phyloP scores from a whole-genome alignment of 805 yeast species.

The Scheffersomyces ergatensis region DNA sequence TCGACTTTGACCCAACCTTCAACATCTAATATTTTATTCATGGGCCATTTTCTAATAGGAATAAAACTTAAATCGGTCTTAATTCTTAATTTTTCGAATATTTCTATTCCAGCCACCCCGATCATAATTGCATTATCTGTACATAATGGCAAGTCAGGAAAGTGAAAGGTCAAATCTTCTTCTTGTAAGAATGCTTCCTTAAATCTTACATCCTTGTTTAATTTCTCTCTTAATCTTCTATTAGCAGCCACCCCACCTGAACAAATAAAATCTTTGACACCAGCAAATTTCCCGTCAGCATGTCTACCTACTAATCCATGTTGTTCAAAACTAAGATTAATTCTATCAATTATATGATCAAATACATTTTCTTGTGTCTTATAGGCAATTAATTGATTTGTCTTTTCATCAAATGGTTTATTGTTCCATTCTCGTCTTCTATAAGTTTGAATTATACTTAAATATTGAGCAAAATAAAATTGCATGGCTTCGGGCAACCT shows the following conservation, averaged over 20 bases:
- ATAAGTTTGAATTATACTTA: slow-evolving; percentile 48
- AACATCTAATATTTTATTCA: slow-evolving; percentile 46
- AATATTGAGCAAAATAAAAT: slow-evolving; percentile 80
- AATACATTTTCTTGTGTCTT: slow-evolving; percentile 66
- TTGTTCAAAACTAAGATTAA: slow-evolving; percentile 47
- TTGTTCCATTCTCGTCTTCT: slow-evolving; percentile 11
- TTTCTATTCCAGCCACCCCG: slow-evolving; percentile 94
- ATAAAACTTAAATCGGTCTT: slow-evolving; percentile 51
- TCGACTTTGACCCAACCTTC: slow-evolving; percentile 49
- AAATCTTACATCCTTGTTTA: slow-evolving; percentile 36
- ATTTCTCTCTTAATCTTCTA: slow-evolving; percentile 46
- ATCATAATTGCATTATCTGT: slow-evolving; percentile 97
- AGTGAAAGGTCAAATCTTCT: slow-evolving; percentile 42
- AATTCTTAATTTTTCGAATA: slow-evolving; percentile 54
- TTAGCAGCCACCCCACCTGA: slow-evolving; percentile 97
- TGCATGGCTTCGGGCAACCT: slow-evolving; percentile 23
- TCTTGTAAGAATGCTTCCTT: slow-evolving; percentile 3
- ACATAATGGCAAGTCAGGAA: slow-evolving; percentile 71
- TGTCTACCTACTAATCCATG: slow-evolving; percentile 19
- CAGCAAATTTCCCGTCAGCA: slow-evolving; percentile 39
- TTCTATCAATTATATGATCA: slow-evolving; percentile 66
- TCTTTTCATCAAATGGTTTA: slow-evolving; percentile 15
- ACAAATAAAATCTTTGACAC: slow-evolving; percentile 60
- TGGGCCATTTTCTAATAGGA: slow-evolving; percentile 86
- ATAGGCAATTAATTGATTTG: slow-evolving; percentile 51